phyloP scores from a whole-genome alignment of 225 moss, liverwort and hornwort species.

The Neckera pumila region DNA sequence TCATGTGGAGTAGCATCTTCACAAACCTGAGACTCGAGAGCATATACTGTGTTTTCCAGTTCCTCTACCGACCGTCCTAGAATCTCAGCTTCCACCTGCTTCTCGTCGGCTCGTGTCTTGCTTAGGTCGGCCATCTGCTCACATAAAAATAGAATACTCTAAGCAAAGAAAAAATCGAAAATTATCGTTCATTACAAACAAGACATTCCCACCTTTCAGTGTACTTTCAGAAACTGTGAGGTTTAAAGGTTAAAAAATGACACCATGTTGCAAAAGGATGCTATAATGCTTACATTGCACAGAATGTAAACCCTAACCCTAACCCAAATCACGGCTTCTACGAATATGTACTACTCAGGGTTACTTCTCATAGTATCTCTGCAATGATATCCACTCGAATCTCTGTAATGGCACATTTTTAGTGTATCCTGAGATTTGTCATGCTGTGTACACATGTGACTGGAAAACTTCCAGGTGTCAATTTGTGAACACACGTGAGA shows the following conservation, averaged over 20 bases:
- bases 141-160: neutral
- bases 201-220: neutral
- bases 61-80: constrained; percentile 73
- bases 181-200: neutral
- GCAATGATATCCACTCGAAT: neutral
- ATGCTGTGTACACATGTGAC: neutral
- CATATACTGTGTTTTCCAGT: constrained; percentile 79
- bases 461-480: neutral
- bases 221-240: neutral
- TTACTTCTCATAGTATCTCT: neutral
- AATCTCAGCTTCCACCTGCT: constrained; percentile 53
- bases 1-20: neutral
- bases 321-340: neutral
- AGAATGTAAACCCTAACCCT: neutral
- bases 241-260: neutral
- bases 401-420: neutral
- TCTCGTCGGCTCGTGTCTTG: constrained; percentile 54
- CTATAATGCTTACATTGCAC: neutral
- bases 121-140: constrained; percentile 53
- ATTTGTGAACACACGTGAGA: neutral
- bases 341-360: neutral
- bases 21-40: constrained; percentile 62
- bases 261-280: neutral
- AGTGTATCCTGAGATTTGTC: neutral
- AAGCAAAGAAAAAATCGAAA: neutral